Conservation (phyloP, 2,329 filamentous ascomycete genomes). For the Colletotrichum tabaci region DNA sequence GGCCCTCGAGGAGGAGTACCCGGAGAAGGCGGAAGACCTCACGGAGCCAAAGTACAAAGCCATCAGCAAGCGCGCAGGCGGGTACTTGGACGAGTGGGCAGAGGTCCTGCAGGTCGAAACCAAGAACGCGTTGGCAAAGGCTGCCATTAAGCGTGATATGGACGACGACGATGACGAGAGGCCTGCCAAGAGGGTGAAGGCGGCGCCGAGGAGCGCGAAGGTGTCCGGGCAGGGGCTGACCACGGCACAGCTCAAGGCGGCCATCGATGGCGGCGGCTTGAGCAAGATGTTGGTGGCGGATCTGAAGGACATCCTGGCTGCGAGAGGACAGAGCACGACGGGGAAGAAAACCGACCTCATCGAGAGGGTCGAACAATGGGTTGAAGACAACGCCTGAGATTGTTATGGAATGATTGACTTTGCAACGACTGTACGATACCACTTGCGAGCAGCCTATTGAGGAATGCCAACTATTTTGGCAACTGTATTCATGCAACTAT, state of each 20-base stretch:
- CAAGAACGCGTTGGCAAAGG: constrained; percentile 52
- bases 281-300: constrained; percentile 69
- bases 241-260: constrained; percentile 63
- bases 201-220: constrained; percentile 48
- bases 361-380: constrained; percentile 70
- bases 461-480: neutral
- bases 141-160: constrained; percentile 67
- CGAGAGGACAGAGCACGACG: constrained; percentile 62
- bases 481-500: neutral
- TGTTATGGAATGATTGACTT: constrained; percentile 1
- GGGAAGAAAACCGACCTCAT: constrained; percentile 70
- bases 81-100: constrained; percentile 84
- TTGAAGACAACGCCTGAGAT: constrained; percentile 60
- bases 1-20: constrained; percentile 91
- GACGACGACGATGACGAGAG: constrained; percentile 61
- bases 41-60: constrained; percentile 88
- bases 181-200: constrained; percentile 63
- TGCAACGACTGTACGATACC: constrained; percentile 27
- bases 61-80: constrained; percentile 89
- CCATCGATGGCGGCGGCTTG: constrained; percentile 62
- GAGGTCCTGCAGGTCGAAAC: constrained; percentile 74
- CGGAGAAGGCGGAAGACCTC: constrained; percentile 80
- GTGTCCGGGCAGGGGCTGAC: constrained; percentile 54
- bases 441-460: constrained; percentile 1
- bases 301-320: constrained; percentile 64